Conservation (phyloP, 768 basidiomycete genomes). For the Paxillus rubicundulus region DNA sequence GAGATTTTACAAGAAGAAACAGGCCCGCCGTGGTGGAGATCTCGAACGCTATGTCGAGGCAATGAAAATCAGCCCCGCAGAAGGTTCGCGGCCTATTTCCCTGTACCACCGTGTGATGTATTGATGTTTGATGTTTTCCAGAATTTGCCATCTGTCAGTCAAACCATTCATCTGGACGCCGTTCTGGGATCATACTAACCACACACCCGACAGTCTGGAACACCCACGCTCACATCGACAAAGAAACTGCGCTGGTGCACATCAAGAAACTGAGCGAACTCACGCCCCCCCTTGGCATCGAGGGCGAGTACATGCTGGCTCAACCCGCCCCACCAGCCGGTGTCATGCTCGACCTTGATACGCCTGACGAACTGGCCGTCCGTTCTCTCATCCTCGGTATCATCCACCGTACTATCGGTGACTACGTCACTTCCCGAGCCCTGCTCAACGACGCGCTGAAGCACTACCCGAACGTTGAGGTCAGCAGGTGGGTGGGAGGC, state of each 20-base stretch:
- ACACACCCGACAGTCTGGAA: conserved; percentile 63
- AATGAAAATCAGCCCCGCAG: conserved; percentile 66
- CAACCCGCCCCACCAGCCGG: not conserved
- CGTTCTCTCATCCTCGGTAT: conserved; percentile 70
- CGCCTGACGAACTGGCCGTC: conserved; percentile 66
- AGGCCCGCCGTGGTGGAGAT: conserved; percentile 51
- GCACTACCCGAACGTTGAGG: conserved; percentile 39
- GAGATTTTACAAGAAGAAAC: conserved; percentile 72
- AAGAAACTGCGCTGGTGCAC: conserved; percentile 53
- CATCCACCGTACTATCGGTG: conserved; percentile 55
- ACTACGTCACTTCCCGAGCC: conserved; percentile 41
- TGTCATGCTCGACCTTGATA: conserved; percentile 50
- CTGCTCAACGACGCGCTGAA: conserved; percentile 53
- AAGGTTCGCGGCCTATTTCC: conserved; percentile 45
- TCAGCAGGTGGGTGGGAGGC: conserved; percentile 66
- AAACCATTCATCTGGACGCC: not conserved
- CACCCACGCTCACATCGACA: conserved; percentile 59
- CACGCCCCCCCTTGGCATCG: conserved; percentile 42
- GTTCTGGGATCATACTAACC: conserved; percentile 2
- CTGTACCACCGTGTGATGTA: not conserved
- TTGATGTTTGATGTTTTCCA: conserved; percentile 22
- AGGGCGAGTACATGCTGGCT: conserved; percentile 25
- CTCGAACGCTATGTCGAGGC: conserved; percentile 49
- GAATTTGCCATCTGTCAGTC: conserved; percentile 70
- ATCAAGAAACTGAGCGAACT: conserved; percentile 52